phyloP scores from a whole-genome alignment of 192 early-diverging fungal genomes.

The Rhizophagus sp. region DNA sequence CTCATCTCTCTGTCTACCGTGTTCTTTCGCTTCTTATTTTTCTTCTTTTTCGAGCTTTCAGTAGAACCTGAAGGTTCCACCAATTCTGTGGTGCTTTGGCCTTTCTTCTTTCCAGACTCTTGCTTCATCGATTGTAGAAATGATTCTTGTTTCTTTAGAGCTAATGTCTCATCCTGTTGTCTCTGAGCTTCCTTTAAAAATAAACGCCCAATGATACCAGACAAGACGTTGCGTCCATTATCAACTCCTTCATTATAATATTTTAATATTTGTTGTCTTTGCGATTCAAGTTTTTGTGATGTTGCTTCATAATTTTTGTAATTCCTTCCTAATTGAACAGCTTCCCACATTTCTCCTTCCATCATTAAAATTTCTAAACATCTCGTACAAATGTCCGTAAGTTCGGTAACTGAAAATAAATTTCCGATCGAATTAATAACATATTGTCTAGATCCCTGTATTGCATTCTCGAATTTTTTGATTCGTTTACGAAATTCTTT shows the following conservation, averaged over 20 bases:
- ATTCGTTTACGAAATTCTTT: constrained; percentile 70
- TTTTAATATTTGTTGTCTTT: constrained; percentile 63
- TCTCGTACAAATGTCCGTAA: constrained; percentile 55
- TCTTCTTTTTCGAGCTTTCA: constrained; percentile 15
- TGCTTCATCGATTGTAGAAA: constrained; percentile 54
- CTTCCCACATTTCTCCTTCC: constrained; percentile 74
- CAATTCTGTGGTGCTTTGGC: background rate
- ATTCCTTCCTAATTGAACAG: constrained; percentile 51
- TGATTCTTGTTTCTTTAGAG: constrained; percentile 52
- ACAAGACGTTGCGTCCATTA: constrained; percentile 66
- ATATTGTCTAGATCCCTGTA: constrained; percentile 56
- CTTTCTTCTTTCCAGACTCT: constrained; percentile 9
- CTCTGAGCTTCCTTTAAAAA: constrained; percentile 77
- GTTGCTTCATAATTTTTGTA: constrained; percentile 57
- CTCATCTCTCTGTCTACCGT: background rate
- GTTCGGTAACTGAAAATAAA: constrained; percentile 55
- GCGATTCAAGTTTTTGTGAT: constrained; percentile 46
- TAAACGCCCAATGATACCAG: constrained; percentile 69
- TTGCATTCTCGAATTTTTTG: constrained; percentile 63
- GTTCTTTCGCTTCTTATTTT: background rate
- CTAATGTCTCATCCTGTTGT: constrained; percentile 60
- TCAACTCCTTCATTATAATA: constrained; percentile 70
- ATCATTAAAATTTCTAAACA: constrained; percentile 71
- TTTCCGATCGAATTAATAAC: constrained; percentile 60
- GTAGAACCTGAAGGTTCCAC: background rate